Evolutionary conservation across 345 rosid genomes (phyloP).

Genomic region (Mallotus nudiflorus): DNA sequence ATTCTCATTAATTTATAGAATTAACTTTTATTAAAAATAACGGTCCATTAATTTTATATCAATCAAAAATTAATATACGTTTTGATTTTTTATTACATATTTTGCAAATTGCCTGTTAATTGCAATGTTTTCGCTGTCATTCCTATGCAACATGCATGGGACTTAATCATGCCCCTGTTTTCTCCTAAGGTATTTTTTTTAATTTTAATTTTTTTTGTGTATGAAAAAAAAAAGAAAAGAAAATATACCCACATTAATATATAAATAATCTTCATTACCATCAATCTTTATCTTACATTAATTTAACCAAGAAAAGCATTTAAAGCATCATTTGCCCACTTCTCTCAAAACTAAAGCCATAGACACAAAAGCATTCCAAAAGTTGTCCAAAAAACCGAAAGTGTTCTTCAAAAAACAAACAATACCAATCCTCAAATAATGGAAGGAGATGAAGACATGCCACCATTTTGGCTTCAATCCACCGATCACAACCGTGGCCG

Average conservation of each 20-base stretch:
- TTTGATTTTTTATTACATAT: background rate
- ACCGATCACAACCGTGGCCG: constrained; percentile 29
- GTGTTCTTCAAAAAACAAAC: background rate
- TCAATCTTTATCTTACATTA: background rate
- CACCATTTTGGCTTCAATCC: constrained; percentile 76
- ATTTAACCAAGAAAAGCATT: background rate
- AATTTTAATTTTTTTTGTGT: background rate
- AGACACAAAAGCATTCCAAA: background rate
- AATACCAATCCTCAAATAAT: constrained; percentile 15
- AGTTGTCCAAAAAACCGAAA: background rate
- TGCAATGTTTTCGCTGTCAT: constrained; percentile 12
- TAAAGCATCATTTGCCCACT: background rate
- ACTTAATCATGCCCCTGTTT: background rate
- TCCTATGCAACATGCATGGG: constrained; percentile 18
- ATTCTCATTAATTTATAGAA: no score
- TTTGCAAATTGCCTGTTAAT: background rate
- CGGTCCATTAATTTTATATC: no score
- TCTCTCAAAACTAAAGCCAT: background rate
- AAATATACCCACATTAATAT: background rate
- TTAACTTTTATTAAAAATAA: no score
- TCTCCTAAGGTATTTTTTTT: background rate
- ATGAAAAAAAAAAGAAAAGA: background rate
- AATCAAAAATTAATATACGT: no score
- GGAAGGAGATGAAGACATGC: constrained; percentile 57
- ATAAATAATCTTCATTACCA: background rate